Percentiles rank a stretch among this genome's conserved stretches.
These are phyloP conservation scores for Mucuna pruriens DNA, from an alignment of 306 rosid genomes.

Conservation along the genomic window DNA sequence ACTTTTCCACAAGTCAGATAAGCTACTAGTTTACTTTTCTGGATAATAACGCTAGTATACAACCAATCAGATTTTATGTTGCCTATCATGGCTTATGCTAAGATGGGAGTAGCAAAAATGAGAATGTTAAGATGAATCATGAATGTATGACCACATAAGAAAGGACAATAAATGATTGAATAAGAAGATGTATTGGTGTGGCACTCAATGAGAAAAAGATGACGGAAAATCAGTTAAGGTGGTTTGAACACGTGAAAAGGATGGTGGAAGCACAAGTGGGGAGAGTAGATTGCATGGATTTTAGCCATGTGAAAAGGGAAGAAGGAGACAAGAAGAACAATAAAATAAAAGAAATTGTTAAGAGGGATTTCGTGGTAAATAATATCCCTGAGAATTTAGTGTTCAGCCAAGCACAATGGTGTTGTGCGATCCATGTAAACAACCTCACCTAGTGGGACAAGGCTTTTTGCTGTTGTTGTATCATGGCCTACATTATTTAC, in stretches of 20 bases:
- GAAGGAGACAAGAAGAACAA: background rate
- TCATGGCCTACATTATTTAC: background rate
- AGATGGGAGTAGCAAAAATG: background rate
- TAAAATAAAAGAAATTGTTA: background rate
- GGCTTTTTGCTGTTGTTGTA: background rate
- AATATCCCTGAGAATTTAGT: no score
- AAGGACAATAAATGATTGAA: no score
- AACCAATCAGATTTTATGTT: slow-evolving; percentile 6
- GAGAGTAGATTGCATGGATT: no score
- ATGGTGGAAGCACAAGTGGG: no score
- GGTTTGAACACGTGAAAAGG: no score
- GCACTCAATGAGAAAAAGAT: no score
- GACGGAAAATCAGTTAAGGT: no score
- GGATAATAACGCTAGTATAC: background rate
- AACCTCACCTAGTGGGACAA: background rate
- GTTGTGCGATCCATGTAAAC: no score
- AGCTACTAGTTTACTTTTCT: background rate
- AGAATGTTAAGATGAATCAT: background rate
- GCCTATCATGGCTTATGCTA: background rate
- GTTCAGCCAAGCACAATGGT: no score
- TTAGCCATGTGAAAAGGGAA: background rate
- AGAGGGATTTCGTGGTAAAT: background rate
- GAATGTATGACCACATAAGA: background rate
- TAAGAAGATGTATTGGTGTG: no score
- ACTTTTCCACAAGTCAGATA: background rate